Base-by-base conservation (phyloP, 192 early-diverging fungal species). In the Gonapodya sp. region DNA sequence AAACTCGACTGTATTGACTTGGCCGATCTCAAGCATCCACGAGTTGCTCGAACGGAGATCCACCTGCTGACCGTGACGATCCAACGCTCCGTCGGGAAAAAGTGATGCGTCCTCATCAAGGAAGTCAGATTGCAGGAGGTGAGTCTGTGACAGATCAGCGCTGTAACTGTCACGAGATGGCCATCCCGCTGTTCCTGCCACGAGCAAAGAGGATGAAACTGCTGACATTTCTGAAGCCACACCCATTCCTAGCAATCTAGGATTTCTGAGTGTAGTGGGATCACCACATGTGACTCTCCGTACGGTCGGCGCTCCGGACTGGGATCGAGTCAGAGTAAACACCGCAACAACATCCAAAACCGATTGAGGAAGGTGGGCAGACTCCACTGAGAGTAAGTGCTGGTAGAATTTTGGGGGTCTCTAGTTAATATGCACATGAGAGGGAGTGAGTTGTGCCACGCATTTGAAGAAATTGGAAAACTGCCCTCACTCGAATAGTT, bases 51-150 rank as follows among this genome's bases (percentile, higher is more conserved):
- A 36, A 1, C 88, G 75, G 31, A 90, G 78, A 82, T 90, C 89
- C 18, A 90, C 64, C 77, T 90, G 89, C 73, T 90, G 89, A 73
- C 85, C 88, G 75, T 90, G 88, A 31, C 88, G 84, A 81, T 90
- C 89, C 79, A 85, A 85, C 1, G 84, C 80, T 34, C 85, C 84
- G 16, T 80, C 83, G 0, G 89, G 89, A 80, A 89, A 90, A 18
- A 82, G 30, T 18, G 35, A 34, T 2, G 36, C 37, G 0, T 34
- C 34, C 31, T 73, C 16, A 1, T n/a, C 18, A 0, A 16, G 77
- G 8, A 24, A 2, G 79, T 90, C 89, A 2, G 73, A 34, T 0
- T 80, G 73, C 31, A 89, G 34, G 73, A 89, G 37, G 0, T 83
- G 78, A 0, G 89, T 31, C 74, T 90, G 89, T n/a, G n/a, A n/a